These are phyloP conservation scores for Psilocybe sp. DNA, from an alignment of 768 basidiomycete genomes.

Conservation along the genomic window DNA sequence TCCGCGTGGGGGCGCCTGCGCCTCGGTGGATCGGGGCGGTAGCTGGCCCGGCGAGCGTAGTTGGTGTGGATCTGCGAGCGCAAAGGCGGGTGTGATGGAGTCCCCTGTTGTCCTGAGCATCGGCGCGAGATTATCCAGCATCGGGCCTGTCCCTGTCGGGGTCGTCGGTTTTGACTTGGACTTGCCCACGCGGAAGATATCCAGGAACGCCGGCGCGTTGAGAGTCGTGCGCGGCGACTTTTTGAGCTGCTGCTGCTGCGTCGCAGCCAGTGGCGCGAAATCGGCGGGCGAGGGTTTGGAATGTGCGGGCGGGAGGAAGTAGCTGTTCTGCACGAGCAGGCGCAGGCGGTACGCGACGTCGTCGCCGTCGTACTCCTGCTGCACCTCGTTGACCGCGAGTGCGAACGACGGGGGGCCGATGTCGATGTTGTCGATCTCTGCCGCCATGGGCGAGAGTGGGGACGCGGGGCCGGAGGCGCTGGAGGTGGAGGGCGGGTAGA, in stretches of 20 bases:
- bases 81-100: constrained; percentile 46
- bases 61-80: constrained; percentile 29
- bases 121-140: constrained; percentile 38
- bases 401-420: constrained; percentile 44
- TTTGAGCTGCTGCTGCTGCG: constrained; percentile 32
- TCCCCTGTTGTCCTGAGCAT: constrained; percentile 66
- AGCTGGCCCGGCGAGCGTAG: constrained; percentile 33
- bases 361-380: constrained; percentile 61
- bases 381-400: constrained; percentile 45
- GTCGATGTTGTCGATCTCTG: constrained; percentile 36
- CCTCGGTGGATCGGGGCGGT: constrained; percentile 30
- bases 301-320: constrained; percentile 87
- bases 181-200: constrained; percentile 69
- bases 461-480: constrained; percentile 64
- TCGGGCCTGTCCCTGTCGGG: constrained; percentile 34
- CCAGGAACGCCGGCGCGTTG: constrained; percentile 59
- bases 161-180: constrained; percentile 63
- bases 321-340: constrained; percentile 82
- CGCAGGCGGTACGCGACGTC: constrained; percentile 85
- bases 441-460: constrained; percentile 56
- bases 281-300: constrained; percentile 73
- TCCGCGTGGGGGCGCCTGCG: constrained; percentile 32
- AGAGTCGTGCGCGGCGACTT: constrained; percentile 37
- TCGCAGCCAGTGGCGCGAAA: constrained; percentile 40
- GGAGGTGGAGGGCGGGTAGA: constrained; percentile 74